Evolutionary conservation across 163 green algal genomes (phyloP).

Genomic region (Scenedesmus sp.): DNA sequence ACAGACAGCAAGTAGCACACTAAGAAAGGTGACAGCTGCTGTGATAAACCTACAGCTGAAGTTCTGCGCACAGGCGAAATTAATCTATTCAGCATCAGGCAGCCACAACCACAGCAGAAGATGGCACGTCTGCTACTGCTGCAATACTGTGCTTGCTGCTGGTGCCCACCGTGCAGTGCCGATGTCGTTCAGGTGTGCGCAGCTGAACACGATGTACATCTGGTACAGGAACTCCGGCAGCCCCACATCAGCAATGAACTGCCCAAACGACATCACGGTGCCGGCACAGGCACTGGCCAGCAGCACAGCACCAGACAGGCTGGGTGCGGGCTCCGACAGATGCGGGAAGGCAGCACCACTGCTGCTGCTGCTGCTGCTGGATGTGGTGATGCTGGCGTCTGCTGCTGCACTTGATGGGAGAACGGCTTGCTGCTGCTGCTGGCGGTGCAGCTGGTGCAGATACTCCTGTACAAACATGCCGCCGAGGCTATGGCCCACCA

Average conservation of each 20-base stretch:
- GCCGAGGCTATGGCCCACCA: constrained; percentile 67
- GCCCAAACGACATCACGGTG: constrained; percentile 52
- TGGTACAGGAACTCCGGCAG: constrained; percentile 48
- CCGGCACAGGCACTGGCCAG: constrained; percentile 39
- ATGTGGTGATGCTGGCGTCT: background rate
- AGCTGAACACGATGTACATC: constrained; percentile 53
- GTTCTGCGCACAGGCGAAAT: background rate
- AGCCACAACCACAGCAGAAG: background rate
- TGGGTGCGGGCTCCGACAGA: background rate
- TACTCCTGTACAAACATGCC: constrained; percentile 66
- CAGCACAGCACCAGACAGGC: constrained; percentile 40
- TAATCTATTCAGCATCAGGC: background rate
- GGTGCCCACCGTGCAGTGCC: constrained; percentile 18
- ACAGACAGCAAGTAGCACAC: background rate
- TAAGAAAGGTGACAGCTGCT: background rate
- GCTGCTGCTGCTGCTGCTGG: constrained; percentile 3
- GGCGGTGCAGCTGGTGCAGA: constrained; percentile 11
- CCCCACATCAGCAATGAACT: constrained; percentile 49
- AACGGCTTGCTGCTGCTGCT: constrained; percentile 28
- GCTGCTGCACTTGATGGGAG: background rate
- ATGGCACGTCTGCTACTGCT: background rate
- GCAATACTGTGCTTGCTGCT: constrained; percentile 19
- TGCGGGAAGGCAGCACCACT: constrained; percentile 23
- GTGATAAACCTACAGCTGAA: background rate
- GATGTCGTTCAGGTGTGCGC: constrained; percentile 39